Evolutionary conservation across 192 early-diverging fungal species (phyloP).

Genomic region (Podila verticillata): DNA sequence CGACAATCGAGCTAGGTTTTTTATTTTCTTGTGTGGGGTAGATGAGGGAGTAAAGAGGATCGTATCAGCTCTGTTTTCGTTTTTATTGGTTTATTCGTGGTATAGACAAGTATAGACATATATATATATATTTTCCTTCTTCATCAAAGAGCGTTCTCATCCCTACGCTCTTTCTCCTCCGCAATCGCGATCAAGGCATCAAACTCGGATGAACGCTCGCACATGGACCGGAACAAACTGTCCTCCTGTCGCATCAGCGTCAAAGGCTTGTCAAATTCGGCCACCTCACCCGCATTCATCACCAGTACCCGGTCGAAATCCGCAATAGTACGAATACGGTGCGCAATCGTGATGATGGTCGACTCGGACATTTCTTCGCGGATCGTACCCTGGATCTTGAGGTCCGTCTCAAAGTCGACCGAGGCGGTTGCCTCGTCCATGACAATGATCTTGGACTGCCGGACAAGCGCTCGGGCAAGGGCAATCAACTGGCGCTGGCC

Average conservation of each 20-base stretch:
- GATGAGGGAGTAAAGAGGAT: no score
- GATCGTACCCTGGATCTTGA: slow-evolving; percentile 84
- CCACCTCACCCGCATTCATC: slow-evolving; percentile 75
- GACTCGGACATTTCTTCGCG: slow-evolving; percentile 73
- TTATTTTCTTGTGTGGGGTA: no score
- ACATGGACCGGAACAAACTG: slow-evolving; percentile 82
- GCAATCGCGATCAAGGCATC: slow-evolving; percentile 74
- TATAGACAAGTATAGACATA: no score
- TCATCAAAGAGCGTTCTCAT: slow-evolving; percentile 8
- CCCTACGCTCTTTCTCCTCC: slow-evolving; percentile 42
- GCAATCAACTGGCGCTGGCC: slow-evolving; percentile 80
- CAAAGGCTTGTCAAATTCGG: slow-evolving; percentile 84
- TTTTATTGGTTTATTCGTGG: no score
- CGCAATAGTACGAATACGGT: slow-evolving; percentile 82
- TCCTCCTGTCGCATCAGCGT: slow-evolving; percentile 71
- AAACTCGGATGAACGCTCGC: slow-evolving; percentile 83
- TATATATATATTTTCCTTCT: no score
- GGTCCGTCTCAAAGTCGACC: slow-evolving; percentile 88
- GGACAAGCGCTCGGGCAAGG: slow-evolving; percentile 77
- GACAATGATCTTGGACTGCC: slow-evolving; percentile 70
- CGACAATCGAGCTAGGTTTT: no score
- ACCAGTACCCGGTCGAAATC: slow-evolving; percentile 76
- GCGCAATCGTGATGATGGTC: slow-evolving; percentile 89
- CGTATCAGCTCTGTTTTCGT: no score
- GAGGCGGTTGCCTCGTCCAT: slow-evolving; percentile 93